Base-by-base conservation (phyloP, 2,329 filamentous ascomycete genomes). In the Stagonosporopsis vannaccii region DNA sequence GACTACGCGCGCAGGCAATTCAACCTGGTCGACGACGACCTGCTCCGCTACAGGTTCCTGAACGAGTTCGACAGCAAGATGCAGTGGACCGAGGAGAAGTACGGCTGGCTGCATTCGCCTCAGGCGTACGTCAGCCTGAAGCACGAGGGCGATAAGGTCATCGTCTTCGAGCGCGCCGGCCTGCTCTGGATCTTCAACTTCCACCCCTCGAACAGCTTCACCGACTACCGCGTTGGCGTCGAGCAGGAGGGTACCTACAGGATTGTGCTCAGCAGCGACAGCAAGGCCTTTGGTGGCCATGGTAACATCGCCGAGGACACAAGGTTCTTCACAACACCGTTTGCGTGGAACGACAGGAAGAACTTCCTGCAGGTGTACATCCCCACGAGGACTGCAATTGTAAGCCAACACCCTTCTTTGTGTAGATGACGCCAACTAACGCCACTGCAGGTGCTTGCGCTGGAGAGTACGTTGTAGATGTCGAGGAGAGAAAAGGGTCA, bases 171-270 rank as follows among this genome's bases (percentile, higher is more conserved):
- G 81, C 87, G 95, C 28, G 95, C 87, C 1, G 93, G 93, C 0
- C 80, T 97, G 56, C 82, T 99, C 11, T 99, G 93, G 82, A 84
- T 97, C 67, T 98, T 99, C 84, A 99, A 99, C 79, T 97, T 98
- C 83, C 88, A 98, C 74, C 87, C 91, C 0, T 86, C 85, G 25
- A 80, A 89, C 65, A 97, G 92, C 76, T 99, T 90, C 78, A 88
- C 89, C 11, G 95, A 98, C 77, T 99, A 97, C 75, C 87, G 94
- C 33, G 89, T 99, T 42, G 95, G 95, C 17, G 84, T 99, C 35
- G 92, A 98, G 47, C 82, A 86, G 19, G 79, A 89, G 3, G 95
- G 95, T 35, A 96, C 91, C 1, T 99, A 99, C 78, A 85, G 86
- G 51, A 87, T 97, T 51, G 88, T 97, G 4, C 82, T 99, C 39